phyloP scores from a whole-genome alignment of 164 flowering plant genomes.

The Amborella trichopoda region DNA sequence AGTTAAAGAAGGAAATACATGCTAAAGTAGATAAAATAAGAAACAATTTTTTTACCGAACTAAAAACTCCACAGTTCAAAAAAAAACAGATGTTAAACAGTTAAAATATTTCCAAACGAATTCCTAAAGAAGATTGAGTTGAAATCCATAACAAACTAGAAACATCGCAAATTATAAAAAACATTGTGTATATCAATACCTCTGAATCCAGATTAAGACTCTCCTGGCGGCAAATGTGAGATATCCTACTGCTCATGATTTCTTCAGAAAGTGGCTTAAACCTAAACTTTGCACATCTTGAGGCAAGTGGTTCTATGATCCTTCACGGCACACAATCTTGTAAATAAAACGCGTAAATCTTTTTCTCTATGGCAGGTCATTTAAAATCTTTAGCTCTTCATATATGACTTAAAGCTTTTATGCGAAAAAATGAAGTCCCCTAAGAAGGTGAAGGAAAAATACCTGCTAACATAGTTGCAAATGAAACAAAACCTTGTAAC shows the following conservation, averaged over 20 bases:
- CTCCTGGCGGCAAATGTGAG: conserved; percentile 72
- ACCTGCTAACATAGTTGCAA: conserved; percentile 98
- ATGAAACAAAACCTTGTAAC: conserved; percentile 93
- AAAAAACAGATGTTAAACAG: too few species aligned
- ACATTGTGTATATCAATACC: conserved; percentile 24
- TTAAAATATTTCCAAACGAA: too few species aligned
- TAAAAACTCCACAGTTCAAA: too few species aligned
- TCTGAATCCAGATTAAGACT: conserved; percentile 68
- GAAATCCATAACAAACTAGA: too few species aligned
- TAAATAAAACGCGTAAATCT: too few species aligned
- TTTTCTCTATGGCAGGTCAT: too few species aligned
- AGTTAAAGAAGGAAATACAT: not conserved
- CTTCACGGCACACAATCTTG: conserved; percentile 16
- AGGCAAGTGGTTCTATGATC: conserved; percentile 98
- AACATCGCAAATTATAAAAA: too few species aligned
- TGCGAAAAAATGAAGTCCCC: too few species aligned
- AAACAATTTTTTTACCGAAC: too few species aligned
- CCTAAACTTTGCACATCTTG: conserved; percentile 98
- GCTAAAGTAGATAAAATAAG: not conserved
- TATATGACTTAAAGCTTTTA: too few species aligned
- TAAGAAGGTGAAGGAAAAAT: not conserved
- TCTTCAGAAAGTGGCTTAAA: conserved; percentile 93
- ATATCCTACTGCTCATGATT: conserved; percentile 65
- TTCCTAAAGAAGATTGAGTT: too few species aligned
- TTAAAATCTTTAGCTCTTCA: too few species aligned